Evolutionary conservation across 108 stramenopile species (phyloP), one percentile per base, ranked within the genome.

Genomic region (Nitzschia palea): DNA sequence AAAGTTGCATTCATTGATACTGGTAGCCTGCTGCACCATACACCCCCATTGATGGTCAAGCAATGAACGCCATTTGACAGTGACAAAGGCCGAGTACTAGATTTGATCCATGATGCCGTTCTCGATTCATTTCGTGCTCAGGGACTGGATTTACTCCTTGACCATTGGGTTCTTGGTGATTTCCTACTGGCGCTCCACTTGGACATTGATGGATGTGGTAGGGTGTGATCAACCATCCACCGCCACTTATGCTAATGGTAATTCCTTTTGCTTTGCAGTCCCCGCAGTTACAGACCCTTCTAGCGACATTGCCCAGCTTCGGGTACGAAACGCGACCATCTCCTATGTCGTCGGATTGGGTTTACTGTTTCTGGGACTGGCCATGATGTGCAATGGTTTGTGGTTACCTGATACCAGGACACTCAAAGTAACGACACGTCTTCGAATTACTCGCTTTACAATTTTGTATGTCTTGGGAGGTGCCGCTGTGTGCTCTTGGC

Each of bases 181-280:
- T 2, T 52, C 64, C 33, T 71, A 63, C 27, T 77, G 76, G 76
- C 26, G 76, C 37, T 44, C 55, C 9, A 44, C 65, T 6, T 77
- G 76, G 76, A 40, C 54, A 4, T 28, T 77, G 14, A 28, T 77
- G 40, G 76, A 77, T 60, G 50, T 77, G 9, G 57, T 22, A 29
- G 17, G 29, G 10, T 77, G 76, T 33, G 55, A 67, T 14, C 76
- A 77, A 32, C 65, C 70, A 12, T 9, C 26, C 4, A 35, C 29
- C 9, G 76, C 76, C 9, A 52, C 57, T 14, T 33, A 71, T 48
- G 48, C 36, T 6, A 42, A 51, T 15, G 76, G 76, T 14, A 43
- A 71, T 32, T 32, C 70, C 47, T 71, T 77, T 57, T 77, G 76
- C 35, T 66, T 58, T 20, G 45, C 56, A 22, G 54, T 35, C 4